These are phyloP conservation scores for Closterium sp. DNA, from an alignment of 139 green algal species.

Conservation along the genomic window DNA sequence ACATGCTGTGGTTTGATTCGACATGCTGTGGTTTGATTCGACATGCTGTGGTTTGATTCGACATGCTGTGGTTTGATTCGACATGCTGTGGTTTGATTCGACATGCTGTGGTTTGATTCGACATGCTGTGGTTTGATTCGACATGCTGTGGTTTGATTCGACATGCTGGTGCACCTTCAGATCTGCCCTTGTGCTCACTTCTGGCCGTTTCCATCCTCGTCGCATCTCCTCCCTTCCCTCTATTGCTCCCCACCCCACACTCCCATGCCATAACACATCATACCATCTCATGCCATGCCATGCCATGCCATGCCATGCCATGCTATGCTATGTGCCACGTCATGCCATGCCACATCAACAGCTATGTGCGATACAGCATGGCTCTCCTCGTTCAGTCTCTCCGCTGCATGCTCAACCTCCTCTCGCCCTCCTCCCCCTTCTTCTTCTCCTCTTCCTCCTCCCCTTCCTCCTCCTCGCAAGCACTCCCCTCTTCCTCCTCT, in stretches of 20 bases:
- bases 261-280: not conserved
- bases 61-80: too few species aligned
- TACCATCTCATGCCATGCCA: too few species aligned
- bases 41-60: too few species aligned
- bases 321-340: too few species aligned
- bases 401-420: not conserved
- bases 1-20: too few species aligned
- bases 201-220: not conserved
- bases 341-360: not conserved
- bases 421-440: not conserved
- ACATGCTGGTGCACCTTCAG: too few species aligned
- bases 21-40: too few species aligned
- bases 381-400: not conserved
- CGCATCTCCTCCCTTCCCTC: not conserved
- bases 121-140: too few species aligned
- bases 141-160: too few species aligned
- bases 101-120: too few species aligned
- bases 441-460: not conserved
- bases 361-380: not conserved
- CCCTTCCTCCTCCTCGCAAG: not conserved
- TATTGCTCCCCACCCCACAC: not conserved
- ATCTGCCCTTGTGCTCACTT: not conserved
- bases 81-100: too few species aligned
- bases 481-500: not conserved
- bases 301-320: too few species aligned